Base-by-base conservation (phyloP, 441 rosid genomes). In the Jatropha podagrica region DNA sequence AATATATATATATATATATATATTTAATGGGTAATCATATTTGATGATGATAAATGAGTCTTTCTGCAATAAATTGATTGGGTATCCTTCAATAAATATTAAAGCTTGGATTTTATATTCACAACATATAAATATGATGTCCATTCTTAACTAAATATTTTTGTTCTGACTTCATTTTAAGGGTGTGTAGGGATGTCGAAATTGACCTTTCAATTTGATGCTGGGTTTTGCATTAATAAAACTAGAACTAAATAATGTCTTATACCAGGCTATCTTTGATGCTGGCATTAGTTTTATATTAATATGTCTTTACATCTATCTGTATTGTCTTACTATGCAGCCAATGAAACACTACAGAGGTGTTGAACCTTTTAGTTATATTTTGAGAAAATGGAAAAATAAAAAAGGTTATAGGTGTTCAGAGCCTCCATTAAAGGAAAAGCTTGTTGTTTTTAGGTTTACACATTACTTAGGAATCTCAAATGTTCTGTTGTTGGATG, bases 21-120 rank as follows among this genome's bases (percentile, higher is more conserved):
- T 32, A 5, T 71, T 71, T 58, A 15, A 55, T 38, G 41, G 42
- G 15, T 4, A 42, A 7, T 42, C 18, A 17, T 2, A 17, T 64
- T 63, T 56, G 55, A 71, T 77, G 65, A 56, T 75, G 55, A 62
- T 62, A 49, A 75, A 49, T 46, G 58, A 51, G 23, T 72, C 1
- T 61, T 44, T 71, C 23, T 42, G 67, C 74, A 12, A 38, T 15
- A 23, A 26, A 61, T 67, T 67, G 62, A 32, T 76, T 52, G 48
- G 38, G 11, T 42, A 55, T 3, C 46, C 32, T 5, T 44, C 13
- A 65, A 41, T 65, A 20, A n/a, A 41, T 9, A 46, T 4, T 65
- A 20, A 18, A 41, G 37, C 20, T n/a, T 72, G 32, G n/a, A 48
- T 62, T 58, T 60, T 56, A 7, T 7, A 17, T 27, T 17, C 10